Conservation (phyloP, 2,329 filamentous ascomycete species). For the Phaeosphaeriaceae sp. region DNA sequence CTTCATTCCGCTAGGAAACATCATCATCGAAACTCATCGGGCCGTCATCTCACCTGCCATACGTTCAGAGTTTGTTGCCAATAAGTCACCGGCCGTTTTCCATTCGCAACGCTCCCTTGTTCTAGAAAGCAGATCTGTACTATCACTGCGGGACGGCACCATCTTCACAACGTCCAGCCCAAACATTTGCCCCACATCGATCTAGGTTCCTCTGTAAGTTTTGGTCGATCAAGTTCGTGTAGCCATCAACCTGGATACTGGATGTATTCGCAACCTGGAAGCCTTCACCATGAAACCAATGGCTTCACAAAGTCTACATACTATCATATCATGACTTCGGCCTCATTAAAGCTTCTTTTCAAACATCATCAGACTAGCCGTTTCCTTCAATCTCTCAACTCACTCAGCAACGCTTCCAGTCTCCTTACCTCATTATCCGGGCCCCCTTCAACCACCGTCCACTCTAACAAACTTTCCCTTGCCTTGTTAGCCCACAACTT, state of each 20-base stretch:
- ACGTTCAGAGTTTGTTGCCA: background rate
- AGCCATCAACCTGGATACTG: too few relatives aligned
- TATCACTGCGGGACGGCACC: background rate
- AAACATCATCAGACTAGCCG: too few relatives aligned
- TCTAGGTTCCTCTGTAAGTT: background rate
- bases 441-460: slow-evolving; percentile 27
- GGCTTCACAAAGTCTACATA: background rate
- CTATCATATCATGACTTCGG: too few relatives aligned
- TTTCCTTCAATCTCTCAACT: slow-evolving; percentile 13
- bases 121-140: background rate
- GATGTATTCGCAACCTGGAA: background rate
- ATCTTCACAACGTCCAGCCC: background rate
- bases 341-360: too few relatives aligned
- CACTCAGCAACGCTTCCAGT: slow-evolving; percentile 24
- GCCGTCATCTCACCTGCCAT: background rate
- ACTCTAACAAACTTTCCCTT: slow-evolving; percentile 23
- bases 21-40: background rate
- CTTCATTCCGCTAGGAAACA: background rate
- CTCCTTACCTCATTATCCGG: slow-evolving; percentile 19
- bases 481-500: slow-evolving; percentile 26
- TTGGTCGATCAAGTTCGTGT: too few relatives aligned
- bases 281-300: background rate
- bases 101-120: background rate
- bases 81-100: background rate
- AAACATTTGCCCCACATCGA: background rate